Conservation (phyloP, 2,329 filamentous ascomycete species). For the Pestalotiopsis sp. region DNA sequence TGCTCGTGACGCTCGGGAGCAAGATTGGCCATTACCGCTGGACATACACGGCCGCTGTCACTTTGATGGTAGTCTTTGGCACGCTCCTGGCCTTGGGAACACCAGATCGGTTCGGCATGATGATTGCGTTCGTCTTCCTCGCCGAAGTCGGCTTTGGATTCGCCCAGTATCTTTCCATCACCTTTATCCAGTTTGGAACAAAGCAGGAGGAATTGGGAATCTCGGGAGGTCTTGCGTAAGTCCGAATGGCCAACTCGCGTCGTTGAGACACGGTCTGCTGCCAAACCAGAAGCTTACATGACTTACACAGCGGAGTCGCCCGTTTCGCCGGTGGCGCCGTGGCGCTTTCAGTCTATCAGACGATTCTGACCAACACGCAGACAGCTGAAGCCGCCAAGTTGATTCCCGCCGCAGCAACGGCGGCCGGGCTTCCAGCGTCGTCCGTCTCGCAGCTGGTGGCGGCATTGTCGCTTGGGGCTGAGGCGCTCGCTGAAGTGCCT, state of each 20-base stretch:
- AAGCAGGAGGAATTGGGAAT: constrained; percentile 50
- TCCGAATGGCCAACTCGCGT: constrained; percentile 5
- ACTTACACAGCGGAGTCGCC: constrained; percentile 34
- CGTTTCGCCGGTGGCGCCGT: constrained; percentile 46
- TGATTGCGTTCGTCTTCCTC: constrained; percentile 50
- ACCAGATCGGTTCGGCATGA: constrained; percentile 44
- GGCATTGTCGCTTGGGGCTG: constrained; percentile 27
- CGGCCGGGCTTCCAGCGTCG: constrained; percentile 34
- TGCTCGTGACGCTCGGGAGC: constrained; percentile 43
- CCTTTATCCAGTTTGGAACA: constrained; percentile 51
- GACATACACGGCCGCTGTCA: constrained; percentile 44
- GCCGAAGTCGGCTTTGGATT: constrained; percentile 47
- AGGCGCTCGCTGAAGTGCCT: constrained; percentile 26
- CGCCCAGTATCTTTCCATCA: constrained; percentile 49
- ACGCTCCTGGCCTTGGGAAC: constrained; percentile 44
- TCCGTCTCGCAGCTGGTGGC: constrained; percentile 32
- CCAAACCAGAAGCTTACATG: neutral
- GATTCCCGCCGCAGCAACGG: constrained; percentile 35
- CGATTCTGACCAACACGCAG: constrained; percentile 41
- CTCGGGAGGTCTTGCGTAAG: constrained; percentile 40
- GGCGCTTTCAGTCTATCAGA: constrained; percentile 42
- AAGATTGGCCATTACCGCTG: constrained; percentile 48
- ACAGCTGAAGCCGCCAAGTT: constrained; percentile 30
- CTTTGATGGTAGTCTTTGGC: constrained; percentile 50
- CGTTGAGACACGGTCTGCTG: too few species aligned